Evolutionary conservation across 1,139 yeast species (phyloP), one percentile per base, ranked within the genome.

Genomic region (Kodamaea fungicola): DNA sequence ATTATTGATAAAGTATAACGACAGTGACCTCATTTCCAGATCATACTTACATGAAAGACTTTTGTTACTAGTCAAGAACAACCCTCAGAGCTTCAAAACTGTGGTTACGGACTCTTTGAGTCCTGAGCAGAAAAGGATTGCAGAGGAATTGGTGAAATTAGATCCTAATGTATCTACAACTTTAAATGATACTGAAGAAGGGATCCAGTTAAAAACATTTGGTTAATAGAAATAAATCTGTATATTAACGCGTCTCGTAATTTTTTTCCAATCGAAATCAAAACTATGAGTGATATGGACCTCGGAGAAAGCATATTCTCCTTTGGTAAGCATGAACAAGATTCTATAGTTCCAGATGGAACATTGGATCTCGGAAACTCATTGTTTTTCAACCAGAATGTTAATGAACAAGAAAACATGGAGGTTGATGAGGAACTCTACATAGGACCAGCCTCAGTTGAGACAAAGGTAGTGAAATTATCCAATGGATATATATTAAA

Each of bases 71-170:
- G 73, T 83, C 8, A 62, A 65, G 9, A 57, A 68, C 37, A 69
- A 73, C 43, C 68, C 83, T 1, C 62, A 60, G 2, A 58, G 70
- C 5, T 86, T 87, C 62, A 83, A 83, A 48, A 41, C 44, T 0
- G 76, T 74, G 4, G 71, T 83, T 7, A 62, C 58, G 33, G 52
- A 46, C 2, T 55, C 60, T 2, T 50, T 76, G 22, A 62, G 57
- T 23, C 59, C 52, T 0, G 55, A 54, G 1, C 79, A 78, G 47
- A 68, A 64, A 42, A 36, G 40, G 7, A 42, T 56, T 12, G 61
- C 74, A 1, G 80, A 76, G 45, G 55, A 52, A 12, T 55, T 79
- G 43, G 73, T 77, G 7, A 61, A 55, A 29, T 23, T 42, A 30
- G 29, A 32, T 19, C 35, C 28, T 22, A n/a, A 32, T 12, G 27